Base-by-base conservation (phyloP, 2,329 filamentous ascomycete genomes). In the Ceratocystis variospora region DNA sequence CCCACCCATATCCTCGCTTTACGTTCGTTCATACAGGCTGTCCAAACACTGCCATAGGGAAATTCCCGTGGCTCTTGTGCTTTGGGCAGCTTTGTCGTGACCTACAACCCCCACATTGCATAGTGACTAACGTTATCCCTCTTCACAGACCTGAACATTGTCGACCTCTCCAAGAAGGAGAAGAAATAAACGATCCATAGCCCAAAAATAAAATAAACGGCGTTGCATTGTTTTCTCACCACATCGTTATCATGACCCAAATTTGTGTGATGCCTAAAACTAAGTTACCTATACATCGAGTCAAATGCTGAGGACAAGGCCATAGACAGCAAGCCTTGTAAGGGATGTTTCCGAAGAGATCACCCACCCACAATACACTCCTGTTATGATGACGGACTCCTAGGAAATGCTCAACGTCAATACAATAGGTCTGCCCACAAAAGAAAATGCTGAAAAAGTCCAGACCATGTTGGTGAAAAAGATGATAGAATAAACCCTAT, bases 121-220 rank as follows among this genome's bases (percentile, higher is more conserved):
- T 44, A 50, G 4, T 15, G 31, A 7, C 66, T 68, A 68, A 68
- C 66, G 45, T 61, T 15, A 15, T 59, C 4, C 53, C 28, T 57
- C 64, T 22, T 22, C 46, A 67, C 71, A 82, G 80, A 77, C 74
- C 76, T 82, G 73, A 74, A 76, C 71, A 80, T 83, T 73, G 78
- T 78, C 74, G 80, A 82, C 71, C 77, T 82, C 70, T 76, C 77
- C 72, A 81, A 81, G 77, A 81, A 91, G 77, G 74, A 72, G 73
- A 68, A 68, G 64, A 68, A 68, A 64, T 68, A 68, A 68, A 55
- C 64, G 64, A 68, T 68, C 62, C 61, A 68, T 68, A 68, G 63
- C 63, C 66, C 48, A 59, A 68, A 68, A 68, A 67, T 65, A 62
- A 68, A 68, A 68, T 68, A 68, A 68, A 68, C 57, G 66, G 66